Evolutionary conservation across 306 rosid species (phyloP), one percentile per base, ranked within the genome.

Genomic region (Vigna unguiculata): DNA sequence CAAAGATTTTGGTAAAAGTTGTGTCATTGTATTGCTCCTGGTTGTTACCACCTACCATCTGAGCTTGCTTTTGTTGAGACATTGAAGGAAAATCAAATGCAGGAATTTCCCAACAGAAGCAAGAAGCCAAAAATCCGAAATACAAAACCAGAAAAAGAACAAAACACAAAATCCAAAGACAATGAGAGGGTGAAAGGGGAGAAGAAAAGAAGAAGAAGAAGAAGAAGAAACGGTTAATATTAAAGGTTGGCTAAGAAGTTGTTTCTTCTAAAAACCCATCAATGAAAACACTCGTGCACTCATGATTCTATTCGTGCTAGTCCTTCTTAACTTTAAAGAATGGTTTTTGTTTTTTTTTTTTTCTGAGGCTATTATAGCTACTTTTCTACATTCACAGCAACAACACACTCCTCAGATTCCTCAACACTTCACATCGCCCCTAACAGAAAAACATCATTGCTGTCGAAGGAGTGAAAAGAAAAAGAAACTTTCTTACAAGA

Each of bases 1-100:
- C 98, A 80, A 94, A 94, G 59, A 94, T 84, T 83, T 94, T 94
- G 75, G 97, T 94, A 57, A 91, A 92, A 46, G 91, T 87, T 60
- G 98, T 86, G 83, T 94, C 98, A 89, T 85, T 91, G 84, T 91
- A 85, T 57, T 84, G 90, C 52, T 83, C 80, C 2, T 59, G 82
- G 72, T 73, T 91, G 65, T 75, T 86, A 64, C 86, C 67, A 24
- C 88, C 88, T 85, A 72, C 81, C 92, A 85, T 90, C 81, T 82
- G 93, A 83, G 88, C 78, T 73, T 86, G 93, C 87, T 91, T 86
- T 85, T 84, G 84, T 75, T 90, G 97, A 85, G 93, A 90, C 95
- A 95, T 92, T 19, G 10, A 46, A 46, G 57, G 71, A 21, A 34
- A n/a, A 67, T 11, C 61, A 52, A 48, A 62, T 2, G 3, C 54